Evolutionary conservation across 768 basidiomycete genomes (phyloP).

Genomic region (Antrodiella citrinella): DNA sequence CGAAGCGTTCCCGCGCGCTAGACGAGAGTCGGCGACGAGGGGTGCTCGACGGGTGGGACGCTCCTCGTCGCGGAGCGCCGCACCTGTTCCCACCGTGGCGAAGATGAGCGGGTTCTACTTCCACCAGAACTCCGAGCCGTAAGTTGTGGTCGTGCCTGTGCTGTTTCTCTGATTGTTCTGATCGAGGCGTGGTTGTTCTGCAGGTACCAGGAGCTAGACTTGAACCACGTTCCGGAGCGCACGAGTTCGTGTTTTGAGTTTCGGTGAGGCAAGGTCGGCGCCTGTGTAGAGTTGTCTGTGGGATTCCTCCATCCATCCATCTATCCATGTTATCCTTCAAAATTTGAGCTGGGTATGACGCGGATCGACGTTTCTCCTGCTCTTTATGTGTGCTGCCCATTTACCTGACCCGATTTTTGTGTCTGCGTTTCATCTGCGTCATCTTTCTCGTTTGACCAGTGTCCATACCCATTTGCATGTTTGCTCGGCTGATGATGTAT

Average conservation of each 20-base stretch:
- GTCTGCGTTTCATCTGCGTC: not conserved
- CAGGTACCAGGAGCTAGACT: constrained; percentile 85
- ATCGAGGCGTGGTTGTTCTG: constrained; percentile 6
- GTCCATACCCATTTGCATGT: not conserved
- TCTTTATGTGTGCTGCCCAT: not conserved
- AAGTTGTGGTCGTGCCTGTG: constrained; percentile 27
- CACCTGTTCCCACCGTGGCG: constrained; percentile 43
- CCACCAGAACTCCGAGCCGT: constrained; percentile 91
- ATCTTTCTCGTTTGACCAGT: not conserved
- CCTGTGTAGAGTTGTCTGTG: not conserved
- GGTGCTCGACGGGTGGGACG: constrained; percentile 26
- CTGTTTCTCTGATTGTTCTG: not conserved
- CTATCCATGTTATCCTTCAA: no score
- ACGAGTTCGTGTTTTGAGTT: constrained; percentile 81
- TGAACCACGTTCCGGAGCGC: constrained; percentile 68
- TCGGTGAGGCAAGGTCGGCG: constrained; percentile 30
- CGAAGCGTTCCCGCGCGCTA: constrained; percentile 13
- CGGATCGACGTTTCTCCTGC: not conserved
- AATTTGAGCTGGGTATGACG: not conserved
- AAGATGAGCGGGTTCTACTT: constrained; percentile 91
- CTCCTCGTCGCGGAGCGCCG: constrained; percentile 37
- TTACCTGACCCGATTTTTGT: not conserved
- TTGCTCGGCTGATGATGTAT: not conserved
- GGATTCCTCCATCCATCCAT: not conserved
- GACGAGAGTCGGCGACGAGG: constrained; percentile 24